Base-by-base conservation (phyloP, 2,329 filamentous ascomycete species). In the Botrytis tulipae region DNA sequence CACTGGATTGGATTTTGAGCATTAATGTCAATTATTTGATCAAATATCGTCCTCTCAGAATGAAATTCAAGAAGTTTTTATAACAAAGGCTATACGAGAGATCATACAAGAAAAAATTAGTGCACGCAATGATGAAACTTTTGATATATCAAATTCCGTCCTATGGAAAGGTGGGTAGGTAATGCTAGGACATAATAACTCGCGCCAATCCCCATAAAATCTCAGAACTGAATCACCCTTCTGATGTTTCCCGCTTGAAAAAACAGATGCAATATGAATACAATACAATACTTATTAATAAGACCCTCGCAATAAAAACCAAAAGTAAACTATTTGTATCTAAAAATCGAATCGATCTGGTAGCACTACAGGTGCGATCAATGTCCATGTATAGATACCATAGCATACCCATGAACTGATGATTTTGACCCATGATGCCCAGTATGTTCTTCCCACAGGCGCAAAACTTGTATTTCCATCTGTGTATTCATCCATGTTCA, bases 341-440 rank as follows among this genome's bases (percentile, higher is more conserved):
- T 73, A 73, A 32, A 73, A 73, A 14, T 73, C 93, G 81, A 98
- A 98, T 69, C 95, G 88, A 78, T 97, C 95, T 4, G 95, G 95
- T 79, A 97, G 82, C 62, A 97, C 83, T 54, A 97, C 87, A 4
- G 96, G 96, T 62, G 96, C 96, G 61, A 97, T 86, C 78, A 99
- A 83, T 29, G 93, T 97, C 96, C 96, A 99, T 42, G 91, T 88
- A 81, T 98, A 99, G 83, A 99, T 93, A 70, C 86, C 90, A 83
- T 99, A 98, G 84, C 96, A 99, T 72, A 96, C 91, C 96, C 96
- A 99, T 29, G 95, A 91, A 83, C 95, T 97, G 71, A 98, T 91
- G 82, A 99, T 98, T 89, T 99, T 99, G 78, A 98, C 94, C 96
- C 97, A 99, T 81, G 94, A 97, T 46, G 96, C 96, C 89, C 94